Evolutionary conservation across 345 rosid genomes (phyloP), one percentile per base, ranked within the genome.

Genomic region (Eutrema heterophyllum): DNA sequence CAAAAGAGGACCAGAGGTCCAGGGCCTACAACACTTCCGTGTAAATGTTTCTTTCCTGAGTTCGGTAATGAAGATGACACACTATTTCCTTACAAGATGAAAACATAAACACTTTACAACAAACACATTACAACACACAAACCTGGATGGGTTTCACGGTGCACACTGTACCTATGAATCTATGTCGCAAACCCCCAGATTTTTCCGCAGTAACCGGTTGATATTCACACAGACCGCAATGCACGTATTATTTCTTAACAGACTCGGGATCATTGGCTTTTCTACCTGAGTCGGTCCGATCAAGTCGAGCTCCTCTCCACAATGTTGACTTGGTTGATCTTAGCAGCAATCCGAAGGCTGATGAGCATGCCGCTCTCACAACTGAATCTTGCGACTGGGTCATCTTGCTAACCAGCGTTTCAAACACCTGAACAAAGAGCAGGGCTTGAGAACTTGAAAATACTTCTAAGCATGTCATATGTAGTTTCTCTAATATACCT

Each of bases 311-410:
- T 66, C 84, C 70, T 78, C 87, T 84, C 95, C 87, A 84, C n/a
- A 84, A 75, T 2, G 74, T 68, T 45, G 88, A 85, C 73, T 83
- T 83, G 27, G 83, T 52, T 67, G 98, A 87, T 81, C 85, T 84
- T 67, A 94, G 90, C 60, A 91, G 76, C 53, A 88, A 72, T 32
- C 96, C 93, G 4, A 94, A 80, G 56, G 96, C 91, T 14, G 83
- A 89, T 43, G 86, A 88, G 82, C 93, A 83, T 41, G 88, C 79
- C 24, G 97, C 97, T 81, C 98, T 84, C 70, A 91, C 96, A 14
- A 85, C 85, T 60, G 89, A 88, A 71, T 94, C 96, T 14, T 84
- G 65, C 1, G 98, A 91, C 56, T 81, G 86, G 61, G 84, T 84
- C 90, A 89, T 86, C 84, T 89, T 94, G 76, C 85, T 82, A 63